phyloP scores from a whole-genome alignment of 1,284 basidiomycete genomes.

The Paramarasmius palmivorus region DNA sequence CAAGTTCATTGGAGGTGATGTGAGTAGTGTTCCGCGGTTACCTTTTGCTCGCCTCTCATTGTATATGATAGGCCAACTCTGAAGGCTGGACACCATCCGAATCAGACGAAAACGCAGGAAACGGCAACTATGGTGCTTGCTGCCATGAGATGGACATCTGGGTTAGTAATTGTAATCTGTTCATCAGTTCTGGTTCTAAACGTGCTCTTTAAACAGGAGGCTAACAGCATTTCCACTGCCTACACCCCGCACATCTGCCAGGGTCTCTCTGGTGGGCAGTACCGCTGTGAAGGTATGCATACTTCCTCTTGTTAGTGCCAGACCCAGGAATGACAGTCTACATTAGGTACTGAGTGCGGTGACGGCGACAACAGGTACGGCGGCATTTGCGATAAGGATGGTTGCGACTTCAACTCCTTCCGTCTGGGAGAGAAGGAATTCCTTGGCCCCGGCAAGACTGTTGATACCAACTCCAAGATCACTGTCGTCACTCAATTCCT shows the following conservation, averaged over 20 bases:
- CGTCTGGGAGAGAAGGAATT: conserved; percentile 37
- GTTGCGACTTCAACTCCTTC: conserved; percentile 50
- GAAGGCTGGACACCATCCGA: conserved; percentile 27
- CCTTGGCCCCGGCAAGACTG: conserved; percentile 27
- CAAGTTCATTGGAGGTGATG: conserved; percentile 53
- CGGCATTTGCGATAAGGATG: conserved; percentile 39
- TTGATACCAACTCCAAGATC: conserved; percentile 46
- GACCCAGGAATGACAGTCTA: too few species aligned
- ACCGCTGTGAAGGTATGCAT: not conserved
- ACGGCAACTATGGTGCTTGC: conserved; percentile 35
- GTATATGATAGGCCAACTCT: conserved; percentile 32
- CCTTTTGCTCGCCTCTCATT: not conserved
- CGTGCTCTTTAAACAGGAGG: too few species aligned
- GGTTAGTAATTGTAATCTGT: too few species aligned
- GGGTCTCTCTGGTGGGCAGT: not conserved
- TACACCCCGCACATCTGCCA: conserved; percentile 33
- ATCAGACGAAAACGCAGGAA: conserved; percentile 7
- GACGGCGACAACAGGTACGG: conserved; percentile 22
- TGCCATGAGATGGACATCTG: conserved; percentile 45
- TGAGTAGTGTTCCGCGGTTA: not conserved
- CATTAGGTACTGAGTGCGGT: not conserved
- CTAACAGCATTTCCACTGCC: conserved; percentile 33
- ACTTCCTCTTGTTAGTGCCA: too few species aligned
- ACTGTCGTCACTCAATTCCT: conserved; percentile 60
- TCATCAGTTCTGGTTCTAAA: too few species aligned